Evolutionary conservation across 176 grass and related monocot species (phyloP), one percentile per base, ranked within the genome.

Genomic region (Hordeum marinum): DNA sequence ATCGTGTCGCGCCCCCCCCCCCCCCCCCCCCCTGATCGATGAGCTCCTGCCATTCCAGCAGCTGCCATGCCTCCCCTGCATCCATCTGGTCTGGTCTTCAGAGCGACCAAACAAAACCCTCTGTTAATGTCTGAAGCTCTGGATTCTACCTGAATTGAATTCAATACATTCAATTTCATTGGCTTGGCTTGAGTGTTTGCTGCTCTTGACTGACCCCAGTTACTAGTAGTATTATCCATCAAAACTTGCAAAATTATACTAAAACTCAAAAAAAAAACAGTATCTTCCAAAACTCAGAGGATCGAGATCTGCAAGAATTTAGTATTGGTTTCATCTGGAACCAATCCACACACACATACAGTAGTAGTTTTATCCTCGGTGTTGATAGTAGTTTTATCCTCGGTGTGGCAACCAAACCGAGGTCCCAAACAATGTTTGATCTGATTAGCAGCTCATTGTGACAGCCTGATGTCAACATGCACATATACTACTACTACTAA

Each of bases 161-260:
- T 82, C 83, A 63, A 72, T 72, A 52, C 88, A 86, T 82, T 85
- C 52, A 81, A 82, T 77, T 69, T 64, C 72, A 86, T 90, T 72
- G 24, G 20, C 45, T 90, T 72, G 24, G 20, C 45, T 18, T 71
- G 23, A 39, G 77, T 32, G 41, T 48, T 73, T 48, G 70, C 25
- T 73, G 70, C 24, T 73, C 40, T 54, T 54, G 50, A 17, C 70
- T 46, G 23, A 17, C 7, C 45, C n/a, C 68, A 41, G 12, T 15
- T 3, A 72, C 7, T 1, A 72, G 3, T 1, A n/a, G n/a, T n/a
- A 8, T 26, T 25, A 42, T 50, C 5, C 46, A 50, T 6, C 46
- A 50, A 1, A 50, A 15, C 4, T 46, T 1, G 12, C 45, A 48
- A 15, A 14, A 48, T 46, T 46, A 35, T 5, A 46, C 13, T 4